Base-by-base conservation (phyloP, 208 protist species). In the Acanthamoeba castellanii region DNA sequence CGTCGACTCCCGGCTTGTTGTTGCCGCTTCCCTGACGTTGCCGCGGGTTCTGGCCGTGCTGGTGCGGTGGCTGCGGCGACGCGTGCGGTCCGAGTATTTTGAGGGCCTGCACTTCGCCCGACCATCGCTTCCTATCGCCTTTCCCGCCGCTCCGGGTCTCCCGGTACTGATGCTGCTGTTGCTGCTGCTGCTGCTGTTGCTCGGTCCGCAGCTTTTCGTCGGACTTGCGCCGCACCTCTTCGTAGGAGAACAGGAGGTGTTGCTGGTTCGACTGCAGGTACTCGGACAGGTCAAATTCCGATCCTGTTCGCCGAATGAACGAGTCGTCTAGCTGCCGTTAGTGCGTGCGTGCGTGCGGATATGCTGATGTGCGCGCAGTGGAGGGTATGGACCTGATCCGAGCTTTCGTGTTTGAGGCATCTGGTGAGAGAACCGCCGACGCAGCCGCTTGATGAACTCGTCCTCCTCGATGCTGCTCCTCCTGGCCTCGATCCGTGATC, bases 231-330 rank as follows among this genome's bases (percentile, higher is more conserved):
- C 74, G 74, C 18, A 82, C 74, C 42, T 82, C 74, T 25, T 82
- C 74, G 9, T 82, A 82, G 22, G 74, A 82, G 74, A 82, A 82
- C 25, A 82, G 45, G 42, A 90, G 57, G 82, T 90, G 82, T 50
- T 90, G 47, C 37, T 90, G 82, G 55, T 90, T 90, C 52, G 82
- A 90, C 20, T 68, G 82, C 32, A 90, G 30, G 52, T 90, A 90
- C 16, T 90, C 82, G 47, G 47, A 52, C 82, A 90, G 45, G 30
- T 90, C 82, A 42, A 90, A 90, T 25, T 90, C 82, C 25, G 74
- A 27, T 20, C 66, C 59, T 66, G 25, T 66, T 42, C 32, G 18
- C 32, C 0, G 18, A 78, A 45, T 18, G 42, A 27, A 45, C 20
- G 2, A 45, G 30, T 78, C 1, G 1, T 34, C 42, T 47, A 47